These are phyloP conservation scores for Trypanosoma platydactyli DNA, from an alignment of 208 protist species.

Conservation along the genomic window DNA sequence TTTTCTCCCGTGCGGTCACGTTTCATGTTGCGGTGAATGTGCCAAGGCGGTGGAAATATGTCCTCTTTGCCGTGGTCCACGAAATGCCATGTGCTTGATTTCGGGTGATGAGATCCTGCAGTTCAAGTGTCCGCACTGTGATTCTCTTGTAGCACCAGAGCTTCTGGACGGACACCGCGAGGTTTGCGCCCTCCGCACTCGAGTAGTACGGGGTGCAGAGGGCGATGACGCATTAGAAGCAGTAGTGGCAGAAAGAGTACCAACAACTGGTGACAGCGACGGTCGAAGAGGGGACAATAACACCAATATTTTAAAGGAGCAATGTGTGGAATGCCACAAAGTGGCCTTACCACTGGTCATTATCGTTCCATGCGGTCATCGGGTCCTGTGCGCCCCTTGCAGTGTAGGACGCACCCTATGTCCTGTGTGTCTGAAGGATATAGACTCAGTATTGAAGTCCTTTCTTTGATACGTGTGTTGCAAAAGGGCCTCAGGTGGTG, in stretches of 20 bases:
- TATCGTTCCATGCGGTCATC: constrained; percentile 76
- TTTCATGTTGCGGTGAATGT: constrained; percentile 69
- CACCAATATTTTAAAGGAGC: too few relatives aligned
- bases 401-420: constrained; percentile 56
- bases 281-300: too few relatives aligned
- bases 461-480: constrained; percentile 1
- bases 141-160: constrained; percentile 58
- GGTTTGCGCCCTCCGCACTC: constrained; percentile 60
- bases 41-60: constrained; percentile 55
- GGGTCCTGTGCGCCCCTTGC: constrained; percentile 71
- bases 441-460: constrained; percentile 27
- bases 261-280: too few relatives aligned
- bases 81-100: constrained; percentile 58
- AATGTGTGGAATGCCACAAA: constrained; percentile 34
- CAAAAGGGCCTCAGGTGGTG: too few relatives aligned
- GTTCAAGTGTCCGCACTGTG: constrained; percentile 76
- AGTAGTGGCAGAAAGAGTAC: background rate
- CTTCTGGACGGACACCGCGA: constrained; percentile 85
- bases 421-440: constrained; percentile 70
- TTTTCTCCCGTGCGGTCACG: constrained; percentile 89
- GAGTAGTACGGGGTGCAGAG: constrained; percentile 1
- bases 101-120: constrained; percentile 39
- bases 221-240: background rate
- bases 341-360: constrained; percentile 48
- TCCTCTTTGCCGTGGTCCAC: constrained; percentile 72